Percentiles rank a stretch among this genome's conserved stretches.
These are phyloP conservation scores for Penicillium simplicissimum DNA, from an alignment of 495 filamentous ascomycete species.

Conservation along the genomic window DNA sequence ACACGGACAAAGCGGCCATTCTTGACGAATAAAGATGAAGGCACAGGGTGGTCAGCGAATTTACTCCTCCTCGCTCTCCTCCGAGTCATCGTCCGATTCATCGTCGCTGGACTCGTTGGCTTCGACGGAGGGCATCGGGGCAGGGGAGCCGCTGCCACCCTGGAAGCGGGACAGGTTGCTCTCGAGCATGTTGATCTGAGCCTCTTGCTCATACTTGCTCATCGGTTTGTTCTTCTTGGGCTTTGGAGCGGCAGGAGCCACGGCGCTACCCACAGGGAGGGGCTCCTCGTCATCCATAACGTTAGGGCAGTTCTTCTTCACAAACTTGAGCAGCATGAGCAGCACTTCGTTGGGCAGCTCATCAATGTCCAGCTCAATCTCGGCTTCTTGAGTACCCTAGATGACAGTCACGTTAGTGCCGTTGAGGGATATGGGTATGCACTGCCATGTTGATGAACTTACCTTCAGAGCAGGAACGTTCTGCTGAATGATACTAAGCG, in stretches of 20 bases:
- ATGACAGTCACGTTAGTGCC: constrained; percentile 19
- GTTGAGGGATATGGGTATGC: neutral
- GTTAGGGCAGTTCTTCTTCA: constrained; percentile 64
- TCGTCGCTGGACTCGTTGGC: constrained; percentile 52
- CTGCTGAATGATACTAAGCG: constrained; percentile 86
- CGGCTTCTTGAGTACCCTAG: constrained; percentile 72
- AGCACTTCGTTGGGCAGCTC: constrained; percentile 73
- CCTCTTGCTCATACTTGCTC: constrained; percentile 91
- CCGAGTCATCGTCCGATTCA: constrained; percentile 51
- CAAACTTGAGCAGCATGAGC: constrained; percentile 71
- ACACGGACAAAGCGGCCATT: constrained; percentile 15
- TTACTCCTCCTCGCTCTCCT: constrained; percentile 59
- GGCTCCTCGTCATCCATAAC: constrained; percentile 51
- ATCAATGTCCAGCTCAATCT: constrained; percentile 91
- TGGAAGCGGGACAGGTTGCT: constrained; percentile 54
- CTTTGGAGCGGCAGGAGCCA: constrained; percentile 59
- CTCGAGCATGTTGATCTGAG: constrained; percentile 77
- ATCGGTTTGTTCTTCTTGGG: constrained; percentile 99
- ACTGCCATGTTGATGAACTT: constrained; percentile 20
- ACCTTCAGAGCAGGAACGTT: constrained; percentile 78
- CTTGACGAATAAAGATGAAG: neutral
- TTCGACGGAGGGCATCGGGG: constrained; percentile 47
- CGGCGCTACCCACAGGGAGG: constrained; percentile 45
- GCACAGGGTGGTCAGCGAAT: constrained; percentile 1
- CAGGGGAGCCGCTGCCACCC: constrained; percentile 42